Base-by-base conservation (phyloP, 148 eudicot genomes). In the Rhododendron williamsianum region DNA sequence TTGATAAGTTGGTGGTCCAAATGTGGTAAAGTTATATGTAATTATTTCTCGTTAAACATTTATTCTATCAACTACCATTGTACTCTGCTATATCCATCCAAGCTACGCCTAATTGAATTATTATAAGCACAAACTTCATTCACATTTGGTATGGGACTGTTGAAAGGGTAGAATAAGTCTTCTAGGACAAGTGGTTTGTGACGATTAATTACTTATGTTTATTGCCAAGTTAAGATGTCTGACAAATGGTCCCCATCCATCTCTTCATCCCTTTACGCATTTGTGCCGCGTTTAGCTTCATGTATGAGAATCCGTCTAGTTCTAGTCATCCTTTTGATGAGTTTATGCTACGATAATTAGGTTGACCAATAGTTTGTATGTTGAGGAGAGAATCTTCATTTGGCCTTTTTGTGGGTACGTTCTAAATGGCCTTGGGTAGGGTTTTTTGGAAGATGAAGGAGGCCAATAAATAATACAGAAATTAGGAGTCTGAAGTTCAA, bases 1-100 rank as follows among this genome's bases (percentile, higher is more conserved):
- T 82, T 84, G 78, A 87, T 87, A 4, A 63, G 36, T 78, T 58
- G 73, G 87, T 89, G 89, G 90, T 91, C 92, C 87, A 63, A 74
- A 74, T 84, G 60, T 72, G 63, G 84, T 46, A 41, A 83, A 85
- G n/a, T 90, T 86, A 71, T 83, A 67, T 25, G 33, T 27, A 72
- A 72, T 33, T 60, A 49, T 33, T 60, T 23, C 38, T 35, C 74
- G 18, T 60, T 30, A 67, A 82, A 77, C 76, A 45, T n/a, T 82
- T 69, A 54, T 71, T 85, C 15, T 18, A 48, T 51, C 76, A 35
- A 65, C 76, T 85, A 82, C 76, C 77, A 65, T 33, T 87, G 71
- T 46, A 6, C n/a, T 58, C 83, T 81, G 25, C 41, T 35, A 21
- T 35, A 46, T 21, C 46, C 83, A 69, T 36, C 18, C 18, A 41